Evolutionary conservation across 2,329 filamentous ascomycete genomes (phyloP).

Genomic region (Cucurbitaria berberidis): DNA sequence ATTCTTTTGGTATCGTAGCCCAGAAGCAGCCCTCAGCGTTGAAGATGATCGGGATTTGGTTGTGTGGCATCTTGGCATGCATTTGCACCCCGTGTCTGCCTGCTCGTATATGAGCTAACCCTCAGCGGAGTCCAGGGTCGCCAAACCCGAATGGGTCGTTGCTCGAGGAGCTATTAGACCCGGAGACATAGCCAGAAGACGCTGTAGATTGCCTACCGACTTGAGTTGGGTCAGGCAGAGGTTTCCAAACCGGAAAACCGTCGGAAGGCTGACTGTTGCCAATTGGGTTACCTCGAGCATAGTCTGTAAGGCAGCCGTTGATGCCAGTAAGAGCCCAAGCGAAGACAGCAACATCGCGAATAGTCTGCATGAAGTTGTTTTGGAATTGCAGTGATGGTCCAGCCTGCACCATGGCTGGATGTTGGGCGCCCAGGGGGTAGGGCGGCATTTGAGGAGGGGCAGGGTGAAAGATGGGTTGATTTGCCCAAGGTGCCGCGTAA

Average conservation of each 20-base stretch:
- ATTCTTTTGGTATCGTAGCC: slow-evolving; percentile 1
- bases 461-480: slow-evolving; percentile 64
- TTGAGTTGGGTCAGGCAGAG: slow-evolving; percentile 23
- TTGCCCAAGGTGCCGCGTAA: slow-evolving; percentile 81
- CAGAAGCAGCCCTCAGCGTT: background rate
- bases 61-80: background rate
- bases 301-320: slow-evolving; percentile 74
- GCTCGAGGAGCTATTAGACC: slow-evolving; percentile 40
- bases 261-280: slow-evolving; percentile 69
- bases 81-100: background rate
- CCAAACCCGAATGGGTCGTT: slow-evolving; percentile 45
- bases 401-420: slow-evolving; percentile 54
- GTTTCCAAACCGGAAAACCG: slow-evolving; percentile 66
- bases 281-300: slow-evolving; percentile 65
- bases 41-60: background rate
- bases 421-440: slow-evolving; percentile 43
- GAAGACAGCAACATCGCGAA: slow-evolving; percentile 86
- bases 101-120: background rate
- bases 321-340: slow-evolving; percentile 83
- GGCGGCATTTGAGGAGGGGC: slow-evolving; percentile 47
- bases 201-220: slow-evolving; percentile 33
- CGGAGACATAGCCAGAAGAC: slow-evolving; percentile 45
- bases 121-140: slow-evolving; percentile 43
- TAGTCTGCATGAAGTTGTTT: slow-evolving; percentile 76
- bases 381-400: slow-evolving; percentile 52